Conservation (phyloP, 805 yeast species). For the Teunomyces pallodes region DNA sequence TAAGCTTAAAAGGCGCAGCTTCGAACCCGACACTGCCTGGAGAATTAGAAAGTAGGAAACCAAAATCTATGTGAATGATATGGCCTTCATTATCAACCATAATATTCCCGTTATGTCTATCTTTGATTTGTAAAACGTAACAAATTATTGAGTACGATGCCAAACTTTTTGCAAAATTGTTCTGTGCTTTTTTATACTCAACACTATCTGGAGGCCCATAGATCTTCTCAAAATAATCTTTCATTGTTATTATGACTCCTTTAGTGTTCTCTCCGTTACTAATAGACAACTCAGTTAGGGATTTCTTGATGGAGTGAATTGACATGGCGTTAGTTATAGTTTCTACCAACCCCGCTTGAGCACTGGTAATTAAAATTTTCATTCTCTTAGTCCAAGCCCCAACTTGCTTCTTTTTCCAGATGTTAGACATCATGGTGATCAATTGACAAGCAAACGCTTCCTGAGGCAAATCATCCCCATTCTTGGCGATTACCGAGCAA, state of each 20-base stretch:
- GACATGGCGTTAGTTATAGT: slow-evolving; percentile 94
- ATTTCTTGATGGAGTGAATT: slow-evolving; percentile 90
- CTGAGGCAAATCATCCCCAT: slow-evolving; percentile 93
- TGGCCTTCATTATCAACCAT: slow-evolving; percentile 97
- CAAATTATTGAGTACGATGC: slow-evolving; percentile 93
- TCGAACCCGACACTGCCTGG: slow-evolving; percentile 98
- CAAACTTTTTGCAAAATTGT: slow-evolving; percentile 77
- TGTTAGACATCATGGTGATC: slow-evolving; percentile 78
- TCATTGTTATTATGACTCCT: slow-evolving; percentile 44
- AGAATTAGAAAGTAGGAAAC: slow-evolving; percentile 85
- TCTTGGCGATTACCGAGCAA: slow-evolving; percentile 92
- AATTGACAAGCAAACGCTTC: slow-evolving; percentile 97
- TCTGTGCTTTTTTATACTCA: slow-evolving; percentile 72
- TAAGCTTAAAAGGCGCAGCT: slow-evolving; percentile 94
- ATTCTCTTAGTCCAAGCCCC: slow-evolving; percentile 90
- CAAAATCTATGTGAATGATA: slow-evolving; percentile 92
- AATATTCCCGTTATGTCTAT: slow-evolving; percentile 95
- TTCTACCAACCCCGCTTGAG: slow-evolving; percentile 89
- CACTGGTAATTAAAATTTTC: slow-evolving; percentile 89
- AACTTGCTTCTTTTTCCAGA: slow-evolving; percentile 71
- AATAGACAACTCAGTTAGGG: slow-evolving; percentile 73
- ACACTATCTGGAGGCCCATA: slow-evolving; percentile 63
- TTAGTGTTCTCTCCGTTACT: slow-evolving; percentile 55
- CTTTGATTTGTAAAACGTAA: slow-evolving; percentile 87
- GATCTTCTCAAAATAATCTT: slow-evolving; percentile 73